phyloP scores from a whole-genome alignment of 805 yeast genomes.

The Starmerella bacillaris region DNA sequence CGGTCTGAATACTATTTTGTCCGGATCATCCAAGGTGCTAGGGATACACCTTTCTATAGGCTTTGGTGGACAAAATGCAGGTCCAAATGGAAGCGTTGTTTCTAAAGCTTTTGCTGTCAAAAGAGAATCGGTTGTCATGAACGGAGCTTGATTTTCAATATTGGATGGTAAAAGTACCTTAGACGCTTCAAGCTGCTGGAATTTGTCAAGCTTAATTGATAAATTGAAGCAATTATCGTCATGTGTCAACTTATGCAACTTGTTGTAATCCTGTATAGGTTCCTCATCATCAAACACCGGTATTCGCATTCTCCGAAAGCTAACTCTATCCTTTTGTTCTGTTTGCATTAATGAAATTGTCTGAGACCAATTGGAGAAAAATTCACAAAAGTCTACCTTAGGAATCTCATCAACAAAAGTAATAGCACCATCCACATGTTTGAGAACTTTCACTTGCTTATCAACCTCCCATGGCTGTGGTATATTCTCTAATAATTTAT shows the following conservation, averaged over 20 bases:
- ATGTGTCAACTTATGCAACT: conserved; percentile 46
- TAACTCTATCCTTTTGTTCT: conserved; percentile 78
- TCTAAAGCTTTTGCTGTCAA: conserved; percentile 83
- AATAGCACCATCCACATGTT: conserved; percentile 84
- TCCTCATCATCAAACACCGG: conserved; percentile 98
- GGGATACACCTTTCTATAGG: conserved; percentile 36
- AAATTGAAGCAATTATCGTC: no score
- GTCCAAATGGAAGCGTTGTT: conserved; percentile 83
- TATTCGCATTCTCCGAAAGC: conserved; percentile 77
- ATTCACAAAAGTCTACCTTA: conserved; percentile 78
- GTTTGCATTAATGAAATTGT: conserved; percentile 85
- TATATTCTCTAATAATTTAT: conserved; percentile 82
- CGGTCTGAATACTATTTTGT: conserved; percentile 62
- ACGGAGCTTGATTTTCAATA: conserved; percentile 38
- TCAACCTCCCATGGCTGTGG: conserved; percentile 96
- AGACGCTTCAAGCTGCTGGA: background rate
- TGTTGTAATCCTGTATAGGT: conserved; percentile 73
- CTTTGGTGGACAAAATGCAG: conserved; percentile 75
- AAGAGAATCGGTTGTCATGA: conserved; percentile 53
- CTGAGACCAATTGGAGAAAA: conserved; percentile 88
- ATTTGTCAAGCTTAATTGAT: no score
- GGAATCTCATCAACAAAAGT: conserved; percentile 89
- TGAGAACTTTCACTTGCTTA: conserved; percentile 71
- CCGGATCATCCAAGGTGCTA: conserved; percentile 73
- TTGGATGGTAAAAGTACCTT: background rate